Base-by-base conservation (phyloP, 768 basidiomycete species). In the Tulasnella sp. region DNA sequence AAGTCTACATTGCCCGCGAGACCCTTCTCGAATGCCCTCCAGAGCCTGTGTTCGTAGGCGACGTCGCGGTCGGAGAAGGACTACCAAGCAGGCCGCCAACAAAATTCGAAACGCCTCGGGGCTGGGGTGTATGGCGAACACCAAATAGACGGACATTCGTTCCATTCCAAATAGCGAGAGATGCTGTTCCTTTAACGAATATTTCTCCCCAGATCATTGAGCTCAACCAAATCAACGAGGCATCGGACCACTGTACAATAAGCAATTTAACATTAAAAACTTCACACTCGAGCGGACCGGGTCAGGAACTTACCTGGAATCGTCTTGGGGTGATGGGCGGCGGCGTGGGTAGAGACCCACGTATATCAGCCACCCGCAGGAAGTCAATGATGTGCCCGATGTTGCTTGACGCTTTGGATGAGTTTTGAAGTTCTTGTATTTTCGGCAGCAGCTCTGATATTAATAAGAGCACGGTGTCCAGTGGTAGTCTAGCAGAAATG, bases 121-220 rank as follows among this genome's bases (percentile, higher is more conserved):
- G 89, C 25, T 76, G 75, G 14, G 78, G 92, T 7, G 92, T 88
- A 79, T 96, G 94, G 81, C 95, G 96, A 76, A 97, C 93, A 71
- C 95, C 89, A 85, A 98, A 98, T 72, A 98, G 83, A 54, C 93
- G 89, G 37, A 97, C 94, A 70, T 89, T 91, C 17, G 96, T 97
- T 25, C 90, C 88, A 79, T 93, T 93, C 95, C 96, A 98, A 58
- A 96, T 89, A 15, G 93, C 93, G 31, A 95, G 85, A 1, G 92
- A 92, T 1, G 91, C 89, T 89, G 96, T 92, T 6, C 91, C 92
- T 68, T 92, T 91, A 29, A 97, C 92, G 81, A 96, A 99, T 25
- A 97, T 88, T 81, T 96, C 94, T 52, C 97, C 96, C 96, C 97
- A 99, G 29, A 96, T 90, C 73, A 98, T 84, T 0, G 93, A 95